phyloP scores from a whole-genome alignment of 2,329 filamentous ascomycete species.

The Botrytis elliptica region DNA sequence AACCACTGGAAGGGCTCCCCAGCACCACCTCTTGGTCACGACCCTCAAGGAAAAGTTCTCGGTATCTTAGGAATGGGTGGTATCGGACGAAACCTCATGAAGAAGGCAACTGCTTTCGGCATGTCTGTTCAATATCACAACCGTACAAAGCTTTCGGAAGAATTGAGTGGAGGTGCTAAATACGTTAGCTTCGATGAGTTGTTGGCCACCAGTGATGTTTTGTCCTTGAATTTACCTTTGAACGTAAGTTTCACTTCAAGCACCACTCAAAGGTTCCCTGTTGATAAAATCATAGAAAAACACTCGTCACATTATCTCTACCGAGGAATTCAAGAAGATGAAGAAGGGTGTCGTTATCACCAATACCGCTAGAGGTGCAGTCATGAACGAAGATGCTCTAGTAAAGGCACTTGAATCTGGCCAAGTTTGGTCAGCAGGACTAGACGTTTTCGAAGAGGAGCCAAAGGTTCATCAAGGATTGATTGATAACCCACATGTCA shows the following conservation, averaged over 20 bases:
- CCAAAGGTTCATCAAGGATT: constrained; percentile 73
- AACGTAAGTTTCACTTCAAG: constrained; percentile 59
- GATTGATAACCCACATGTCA: constrained; percentile 65
- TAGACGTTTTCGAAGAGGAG: constrained; percentile 84
- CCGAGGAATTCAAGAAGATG: constrained; percentile 70
- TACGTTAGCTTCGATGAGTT: constrained; percentile 75
- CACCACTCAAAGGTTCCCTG: background rate
- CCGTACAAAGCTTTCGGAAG: constrained; percentile 57
- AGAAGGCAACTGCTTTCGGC: constrained; percentile 71
- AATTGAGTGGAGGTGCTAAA: constrained; percentile 55
- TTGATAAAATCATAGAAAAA: constrained; percentile 43
- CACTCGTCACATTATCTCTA: constrained; percentile 75
- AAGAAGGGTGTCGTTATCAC: constrained; percentile 74
- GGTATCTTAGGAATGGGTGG: constrained; percentile 86
- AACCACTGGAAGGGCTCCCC: constrained; percentile 65
- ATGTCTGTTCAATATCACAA: constrained; percentile 78
- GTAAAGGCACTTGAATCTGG: constrained; percentile 70
- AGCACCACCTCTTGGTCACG: constrained; percentile 63
- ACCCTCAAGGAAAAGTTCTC: constrained; percentile 74
- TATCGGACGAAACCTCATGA: constrained; percentile 75
- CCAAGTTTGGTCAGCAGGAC: constrained; percentile 66
- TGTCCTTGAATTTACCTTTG: constrained; percentile 77
- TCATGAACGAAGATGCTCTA: constrained; percentile 79
- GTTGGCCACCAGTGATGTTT: constrained; percentile 67
- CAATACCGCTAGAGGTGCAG: constrained; percentile 79